These are phyloP conservation scores for Tetracladium setigerum DNA, from an alignment of 495 filamentous ascomycete species.

Conservation along the genomic window DNA sequence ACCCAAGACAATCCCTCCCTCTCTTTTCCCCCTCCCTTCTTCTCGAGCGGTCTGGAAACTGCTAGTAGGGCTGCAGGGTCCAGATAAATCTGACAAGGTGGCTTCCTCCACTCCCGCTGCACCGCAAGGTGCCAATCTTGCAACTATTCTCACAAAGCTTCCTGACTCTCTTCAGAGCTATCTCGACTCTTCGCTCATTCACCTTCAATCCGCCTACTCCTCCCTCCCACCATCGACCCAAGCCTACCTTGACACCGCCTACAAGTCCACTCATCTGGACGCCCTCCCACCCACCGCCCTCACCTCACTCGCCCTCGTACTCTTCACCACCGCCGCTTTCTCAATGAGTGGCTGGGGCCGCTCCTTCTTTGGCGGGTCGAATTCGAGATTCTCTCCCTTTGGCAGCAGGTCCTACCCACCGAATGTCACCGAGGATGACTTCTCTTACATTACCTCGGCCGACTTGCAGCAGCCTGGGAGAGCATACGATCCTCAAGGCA, in stretches of 20 bases:
- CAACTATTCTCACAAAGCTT: conserved; percentile 33
- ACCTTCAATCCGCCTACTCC: conserved; percentile 25
- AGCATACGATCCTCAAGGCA: conserved; percentile 28
- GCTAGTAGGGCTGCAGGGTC: conserved; percentile 5
- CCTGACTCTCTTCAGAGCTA: conserved; percentile 39
- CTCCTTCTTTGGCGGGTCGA: conserved; percentile 18
- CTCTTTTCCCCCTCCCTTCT: background rate
- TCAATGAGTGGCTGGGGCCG: conserved; percentile 24
- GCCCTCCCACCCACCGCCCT: conserved; percentile 13
- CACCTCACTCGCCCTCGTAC: conserved; percentile 5
- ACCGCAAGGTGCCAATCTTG: conserved; percentile 41
- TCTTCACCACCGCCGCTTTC: conserved; percentile 10
- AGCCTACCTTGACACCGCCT: conserved; percentile 44
- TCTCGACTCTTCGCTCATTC: conserved; percentile 33
- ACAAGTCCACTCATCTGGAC: conserved; percentile 33
- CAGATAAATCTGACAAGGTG: conserved; percentile 35
- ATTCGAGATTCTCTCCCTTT: conserved; percentile 38
- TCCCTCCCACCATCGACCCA: conserved; percentile 14
- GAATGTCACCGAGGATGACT: conserved; percentile 68
- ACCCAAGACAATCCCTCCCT: background rate
- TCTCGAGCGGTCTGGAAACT: background rate
- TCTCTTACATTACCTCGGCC: conserved; percentile 70
- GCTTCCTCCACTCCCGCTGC: conserved; percentile 41
- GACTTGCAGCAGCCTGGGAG: conserved; percentile 47
- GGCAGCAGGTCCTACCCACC: conserved; percentile 34